Evolutionary conservation across 2,329 filamentous ascomycete genomes (phyloP).

Genomic region (Cordyceps farinosa): DNA sequence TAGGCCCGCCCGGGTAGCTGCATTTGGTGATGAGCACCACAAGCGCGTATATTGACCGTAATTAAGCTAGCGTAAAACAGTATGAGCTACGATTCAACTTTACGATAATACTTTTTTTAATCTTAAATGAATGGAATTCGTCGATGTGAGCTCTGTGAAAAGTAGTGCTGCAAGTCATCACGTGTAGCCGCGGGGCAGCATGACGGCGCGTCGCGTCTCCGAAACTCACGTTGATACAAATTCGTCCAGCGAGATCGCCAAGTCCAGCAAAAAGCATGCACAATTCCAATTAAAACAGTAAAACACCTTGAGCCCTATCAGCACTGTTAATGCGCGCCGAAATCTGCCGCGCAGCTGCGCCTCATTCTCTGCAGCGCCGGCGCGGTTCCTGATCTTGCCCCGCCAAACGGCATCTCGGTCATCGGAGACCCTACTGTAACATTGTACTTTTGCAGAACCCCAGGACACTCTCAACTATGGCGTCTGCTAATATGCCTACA

Average conservation of each 20-base stretch:
- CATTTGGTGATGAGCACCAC: background rate
- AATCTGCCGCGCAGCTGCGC: conserved; percentile 9
- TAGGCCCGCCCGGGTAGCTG: background rate
- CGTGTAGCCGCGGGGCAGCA: conserved; percentile 13
- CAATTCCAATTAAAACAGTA: background rate
- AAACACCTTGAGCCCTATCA: background rate
- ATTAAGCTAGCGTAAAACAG: background rate
- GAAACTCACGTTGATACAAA: background rate
- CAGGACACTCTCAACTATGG: background rate
- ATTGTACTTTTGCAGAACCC: background rate
- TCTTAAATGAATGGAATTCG: background rate
- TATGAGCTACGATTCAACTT: background rate
- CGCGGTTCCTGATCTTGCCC: background rate
- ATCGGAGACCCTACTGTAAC: background rate
- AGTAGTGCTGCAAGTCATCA: background rate
- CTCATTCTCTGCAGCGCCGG: background rate
- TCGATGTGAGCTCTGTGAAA: background rate
- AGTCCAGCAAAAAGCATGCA: background rate
- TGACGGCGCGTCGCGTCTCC: conserved; percentile 7
- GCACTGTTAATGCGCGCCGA: conserved; percentile 5
- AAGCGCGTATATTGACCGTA: background rate
- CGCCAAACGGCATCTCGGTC: conserved; percentile 2
- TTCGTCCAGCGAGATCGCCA: background rate
- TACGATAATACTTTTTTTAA: background rate
- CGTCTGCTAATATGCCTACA: background rate